Base-by-base conservation (phyloP, 2,329 filamentous ascomycete species). In the Alternaria angustiovoidea region DNA sequence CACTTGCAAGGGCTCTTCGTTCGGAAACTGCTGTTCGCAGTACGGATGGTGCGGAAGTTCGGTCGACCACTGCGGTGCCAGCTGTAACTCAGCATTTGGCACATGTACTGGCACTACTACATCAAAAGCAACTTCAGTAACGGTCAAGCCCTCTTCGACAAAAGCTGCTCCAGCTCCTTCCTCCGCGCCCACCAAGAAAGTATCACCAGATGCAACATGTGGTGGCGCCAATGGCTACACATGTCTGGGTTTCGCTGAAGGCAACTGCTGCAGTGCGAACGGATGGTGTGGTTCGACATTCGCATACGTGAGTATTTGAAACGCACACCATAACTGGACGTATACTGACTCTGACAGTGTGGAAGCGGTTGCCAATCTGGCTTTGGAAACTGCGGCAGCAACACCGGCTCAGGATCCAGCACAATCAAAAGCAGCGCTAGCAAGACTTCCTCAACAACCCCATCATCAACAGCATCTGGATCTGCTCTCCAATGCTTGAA, bases 21-120 rank as follows among this genome's bases (percentile, higher is more conserved):
- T 78, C 56, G 81, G 81, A 2, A 67, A 79, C 57, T 83, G 82
- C 67, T 84, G 81, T 69, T 82, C 80, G 16, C 71, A 69, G 56
- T 77, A 74, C 56, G 80, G 80, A 26, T 75, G 69, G 60, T 84
- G 83, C 56, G 76, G 76, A 24, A 66, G 22, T 3, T 49, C 30
- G 4, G 61, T 54, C 8, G 74, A 54, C 20, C 71, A 78, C 60
- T 78, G 76, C 58, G 69, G 63, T 38, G 65, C 67, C 18, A n/a
- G 1, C 32, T 38, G 46, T 20, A 49, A 49, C 32, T 49, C 32
- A 26, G 46, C 52, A 5, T 78, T 75, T 47, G 77, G 76, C 9
- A 74, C 66, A 51, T 77, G 74, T 54, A 57, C 55, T 36, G 57
- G 59, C 47, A 62, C 51, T 42, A 51, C 51, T 2, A 52, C 58